Base-by-base conservation (phyloP, 352 stramenopile species). In the Thalassiosira delicatula region DNA sequence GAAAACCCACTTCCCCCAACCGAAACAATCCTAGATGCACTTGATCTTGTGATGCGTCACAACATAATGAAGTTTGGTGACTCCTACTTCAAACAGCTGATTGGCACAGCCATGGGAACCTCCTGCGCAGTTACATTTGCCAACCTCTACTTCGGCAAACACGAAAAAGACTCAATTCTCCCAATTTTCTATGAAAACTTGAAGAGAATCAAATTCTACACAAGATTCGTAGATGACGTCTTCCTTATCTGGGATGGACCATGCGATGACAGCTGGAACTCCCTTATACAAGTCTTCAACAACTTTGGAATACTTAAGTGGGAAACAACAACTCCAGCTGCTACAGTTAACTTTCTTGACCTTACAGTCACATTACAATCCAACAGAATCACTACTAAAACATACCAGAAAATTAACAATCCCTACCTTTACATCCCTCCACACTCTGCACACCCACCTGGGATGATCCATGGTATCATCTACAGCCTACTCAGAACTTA, bases 1-100 rank as follows among this genome's bases (percentile, higher is more conserved):
- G 29, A 65, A 59, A 19, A 12, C 14, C 7, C 40, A 19, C 29
- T 70, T 21, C 49, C 57, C 32, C 63, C 30, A 12, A 66, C 32
- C 2, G 33, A 46, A 7, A 46, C 32, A n/a, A 57, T 74, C 3
- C 2, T 59, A 9, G 11, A 65, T 12, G 72, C 72, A 11, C 17
- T 27, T 19, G 66, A 37, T 33, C 3, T 80, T 29, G 49, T 74
- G 9, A 74, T 80, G 72, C 19, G 17, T 7, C 27, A 17, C 17
- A 80, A 80, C 49, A 51, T 80, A 1, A 49, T 73, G n/a, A 17
- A 73, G 51, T 68, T 40, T 29, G 62, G 72, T 46, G 62, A 80
- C 46, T 69, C 40, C 32, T 69, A 27, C 30, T 80, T 73, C 23
- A 61, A 74, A n/a, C 72, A 80, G 57, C 2, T 75, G 3, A 23